Conservation (phyloP, 2,329 filamentous ascomycete genomes). For the Sphaceloma murrayae region DNA sequence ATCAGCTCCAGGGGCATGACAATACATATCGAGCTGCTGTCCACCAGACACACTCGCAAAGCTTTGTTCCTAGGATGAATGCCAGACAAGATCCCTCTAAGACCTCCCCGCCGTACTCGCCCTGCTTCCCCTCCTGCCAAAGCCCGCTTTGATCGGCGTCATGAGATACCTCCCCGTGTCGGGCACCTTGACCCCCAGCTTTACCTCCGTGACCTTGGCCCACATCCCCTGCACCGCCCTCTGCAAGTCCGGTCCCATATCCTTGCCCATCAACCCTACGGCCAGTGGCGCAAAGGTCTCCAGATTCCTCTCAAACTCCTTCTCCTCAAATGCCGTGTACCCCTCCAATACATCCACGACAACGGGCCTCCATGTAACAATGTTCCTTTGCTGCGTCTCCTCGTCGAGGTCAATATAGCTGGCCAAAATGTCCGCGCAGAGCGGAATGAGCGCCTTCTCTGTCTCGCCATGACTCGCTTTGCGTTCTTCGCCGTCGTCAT, state of each 20-base stretch:
- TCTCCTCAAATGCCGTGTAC: constrained; percentile 70
- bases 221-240: constrained; percentile 67
- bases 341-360: constrained; percentile 95
- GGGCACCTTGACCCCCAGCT: constrained; percentile 32
- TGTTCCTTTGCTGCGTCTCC: constrained; percentile 93
- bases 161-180: constrained; percentile 14
- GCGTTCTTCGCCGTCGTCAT: constrained; percentile 75
- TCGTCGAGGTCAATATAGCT: constrained; percentile 82
- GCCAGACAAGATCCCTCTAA: constrained; percentile 6
- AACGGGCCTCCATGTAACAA: constrained; percentile 91
- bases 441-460: constrained; percentile 81
- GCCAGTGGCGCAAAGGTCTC: constrained; percentile 76
- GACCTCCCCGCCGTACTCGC: constrained; percentile 6
- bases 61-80: no score
- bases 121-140: constrained; percentile 9
- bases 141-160: constrained; percentile 10
- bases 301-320: constrained; percentile 71
- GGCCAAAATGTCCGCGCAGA: constrained; percentile 88
- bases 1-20: no score
- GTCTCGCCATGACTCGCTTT: constrained; percentile 71
- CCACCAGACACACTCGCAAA: no score
- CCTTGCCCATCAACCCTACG: constrained; percentile 72
- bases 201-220: constrained; percentile 71
- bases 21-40: no score
- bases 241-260: constrained; percentile 71